Conservation (phyloP, 345 rosid species). For the Draba incana region DNA sequence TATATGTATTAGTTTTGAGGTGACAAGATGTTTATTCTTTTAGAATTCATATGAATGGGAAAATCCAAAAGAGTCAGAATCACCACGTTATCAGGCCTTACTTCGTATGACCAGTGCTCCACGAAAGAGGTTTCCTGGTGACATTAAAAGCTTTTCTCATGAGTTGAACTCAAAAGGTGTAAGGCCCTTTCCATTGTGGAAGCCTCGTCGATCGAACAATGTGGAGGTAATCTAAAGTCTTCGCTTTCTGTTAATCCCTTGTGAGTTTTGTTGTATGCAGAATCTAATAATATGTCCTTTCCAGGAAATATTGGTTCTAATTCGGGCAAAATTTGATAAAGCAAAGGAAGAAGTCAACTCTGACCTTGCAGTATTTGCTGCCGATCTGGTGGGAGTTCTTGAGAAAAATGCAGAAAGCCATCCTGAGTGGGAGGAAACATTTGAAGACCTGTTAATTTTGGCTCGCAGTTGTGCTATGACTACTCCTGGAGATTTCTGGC, state of each 20-base stretch:
- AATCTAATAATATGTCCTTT: conserved; percentile 38
- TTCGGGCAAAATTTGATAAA: conserved; percentile 92
- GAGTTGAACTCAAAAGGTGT: conserved; percentile 98
- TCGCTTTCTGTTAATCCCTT: conserved; percentile 12
- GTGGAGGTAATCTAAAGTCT: conserved; percentile 61
- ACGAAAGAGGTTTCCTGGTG: conserved; percentile 89
- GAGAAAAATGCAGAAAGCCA: conserved; percentile 96
- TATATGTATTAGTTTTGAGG: conserved; percentile 26
- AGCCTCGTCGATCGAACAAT: conserved; percentile 87
- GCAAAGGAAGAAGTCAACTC: conserved; percentile 99
- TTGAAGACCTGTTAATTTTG: conserved; percentile 91
- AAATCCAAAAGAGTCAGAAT: conserved; percentile 94
- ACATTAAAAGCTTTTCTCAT: conserved; percentile 99
- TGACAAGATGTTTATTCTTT: conserved; percentile 39
- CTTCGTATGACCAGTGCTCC: conserved; percentile 97
- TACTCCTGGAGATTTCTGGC: conserved; percentile 97
- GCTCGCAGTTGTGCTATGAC: conserved; percentile 98
- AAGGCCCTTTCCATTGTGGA: conserved; percentile 94
- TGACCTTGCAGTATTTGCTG: conserved; percentile 96
- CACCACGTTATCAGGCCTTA: conserved; percentile 98
- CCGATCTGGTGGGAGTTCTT: conserved; percentile 95
- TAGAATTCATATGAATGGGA: conserved; percentile 73
- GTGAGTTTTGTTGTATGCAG: conserved; percentile 20
- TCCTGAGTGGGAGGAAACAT: conserved; percentile 98
- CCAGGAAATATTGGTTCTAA: conserved; percentile 85